A percentile compares a stretch with the other conserved stretches of the same genome.
phyloP scores from a whole-genome alignment of 164 flowering plant species.

The Vitis cinerea region DNA sequence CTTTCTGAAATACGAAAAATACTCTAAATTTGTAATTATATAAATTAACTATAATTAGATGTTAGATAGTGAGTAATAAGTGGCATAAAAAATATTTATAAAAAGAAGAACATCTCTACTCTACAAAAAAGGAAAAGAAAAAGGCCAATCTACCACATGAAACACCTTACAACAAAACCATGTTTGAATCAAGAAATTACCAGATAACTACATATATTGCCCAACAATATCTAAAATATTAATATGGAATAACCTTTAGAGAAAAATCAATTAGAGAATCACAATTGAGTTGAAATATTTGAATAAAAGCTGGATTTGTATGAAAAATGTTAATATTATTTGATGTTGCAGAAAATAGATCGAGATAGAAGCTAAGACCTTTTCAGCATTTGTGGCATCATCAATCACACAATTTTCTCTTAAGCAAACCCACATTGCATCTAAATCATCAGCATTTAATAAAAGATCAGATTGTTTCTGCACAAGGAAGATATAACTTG shows the following conservation, averaged over 20 bases:
- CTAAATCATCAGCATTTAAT: constrained; percentile 94
- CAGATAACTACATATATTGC: too few relatives aligned
- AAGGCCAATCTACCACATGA: background rate
- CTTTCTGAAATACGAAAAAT: too few relatives aligned
- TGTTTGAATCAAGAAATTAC: background rate
- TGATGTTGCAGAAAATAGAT: background rate
- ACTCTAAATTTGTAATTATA: too few relatives aligned
- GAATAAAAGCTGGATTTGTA: background rate
- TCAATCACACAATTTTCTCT: constrained; percentile 98
- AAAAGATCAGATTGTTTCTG: constrained; percentile 97
- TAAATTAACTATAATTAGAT: too few relatives aligned
- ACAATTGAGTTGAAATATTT: too few relatives aligned
- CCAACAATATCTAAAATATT: too few relatives aligned
- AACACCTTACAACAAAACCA: background rate
- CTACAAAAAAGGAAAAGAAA: background rate
- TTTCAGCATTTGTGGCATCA: constrained; percentile 97
- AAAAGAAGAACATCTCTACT: background rate
- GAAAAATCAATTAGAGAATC: background rate
- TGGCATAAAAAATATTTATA: too few relatives aligned
- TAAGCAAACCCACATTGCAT: constrained; percentile 97
- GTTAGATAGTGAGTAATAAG: too few relatives aligned
- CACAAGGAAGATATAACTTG: constrained; percentile 16
- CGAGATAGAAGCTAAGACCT: constrained; percentile 40
- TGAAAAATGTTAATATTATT: background rate
- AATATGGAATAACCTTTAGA: background rate